Evolutionary conservation across 2,329 filamentous ascomycete genomes (phyloP).

Genomic region (Colletotrichum sp.): DNA sequence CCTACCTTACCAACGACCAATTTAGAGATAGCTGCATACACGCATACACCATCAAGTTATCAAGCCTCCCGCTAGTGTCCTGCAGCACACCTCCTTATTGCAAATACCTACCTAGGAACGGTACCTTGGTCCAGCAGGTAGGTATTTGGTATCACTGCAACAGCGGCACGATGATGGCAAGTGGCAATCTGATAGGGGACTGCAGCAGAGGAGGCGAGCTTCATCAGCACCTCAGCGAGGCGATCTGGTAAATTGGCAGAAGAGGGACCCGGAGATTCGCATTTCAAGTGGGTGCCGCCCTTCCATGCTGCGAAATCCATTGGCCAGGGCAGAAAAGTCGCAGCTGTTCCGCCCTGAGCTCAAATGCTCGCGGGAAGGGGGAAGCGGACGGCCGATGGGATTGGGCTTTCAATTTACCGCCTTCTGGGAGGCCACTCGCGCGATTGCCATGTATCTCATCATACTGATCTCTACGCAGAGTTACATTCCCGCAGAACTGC

Average conservation of each 20-base stretch:
- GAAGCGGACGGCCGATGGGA: neutral
- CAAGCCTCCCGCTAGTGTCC: neutral
- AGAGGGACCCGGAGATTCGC: neutral
- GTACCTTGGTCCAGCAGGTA: neutral
- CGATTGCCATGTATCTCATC: neutral
- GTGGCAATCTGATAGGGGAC: neutral
- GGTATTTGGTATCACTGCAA: neutral
- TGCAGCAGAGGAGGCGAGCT: neutral
- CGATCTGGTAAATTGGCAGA: slow-evolving; percentile 8
- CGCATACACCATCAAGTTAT: neutral
- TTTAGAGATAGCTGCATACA: neutral
- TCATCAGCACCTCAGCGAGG: neutral
- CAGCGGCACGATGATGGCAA: slow-evolving; percentile 6
- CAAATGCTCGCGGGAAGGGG: neutral
- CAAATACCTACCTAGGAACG: neutral
- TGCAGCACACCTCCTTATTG: neutral
- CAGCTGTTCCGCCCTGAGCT: neutral
- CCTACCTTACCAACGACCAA: neutral
- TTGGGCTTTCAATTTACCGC: neutral
- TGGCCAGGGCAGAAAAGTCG: neutral
- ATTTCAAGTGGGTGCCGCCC: neutral
- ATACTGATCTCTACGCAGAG: neutral
- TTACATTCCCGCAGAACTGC: neutral
- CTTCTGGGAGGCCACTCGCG: neutral
- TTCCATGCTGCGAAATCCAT: neutral